These are phyloP conservation scores for Lipomyces chichibuensis DNA, from an alignment of 805 yeast genomes.

Conservation along the genomic window DNA sequence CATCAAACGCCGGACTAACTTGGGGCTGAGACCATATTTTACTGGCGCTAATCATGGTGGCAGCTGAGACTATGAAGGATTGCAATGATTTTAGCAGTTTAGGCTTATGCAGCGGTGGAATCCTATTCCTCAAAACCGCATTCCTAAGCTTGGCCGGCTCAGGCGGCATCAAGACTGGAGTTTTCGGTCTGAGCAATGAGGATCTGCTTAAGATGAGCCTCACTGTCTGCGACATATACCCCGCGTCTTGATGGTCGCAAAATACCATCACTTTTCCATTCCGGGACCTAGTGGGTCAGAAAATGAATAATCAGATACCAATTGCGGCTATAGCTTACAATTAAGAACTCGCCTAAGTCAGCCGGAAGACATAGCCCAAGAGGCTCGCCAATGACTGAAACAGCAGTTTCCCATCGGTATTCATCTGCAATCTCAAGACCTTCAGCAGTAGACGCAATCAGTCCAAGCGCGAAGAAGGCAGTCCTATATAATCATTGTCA, in stretches of 20 bases:
- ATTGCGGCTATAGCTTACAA: conserved; percentile 7
- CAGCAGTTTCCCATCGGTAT: conserved; percentile 66
- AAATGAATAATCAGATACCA: neutral
- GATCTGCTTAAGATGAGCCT: conserved; percentile 26
- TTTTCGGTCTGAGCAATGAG: conserved; percentile 21
- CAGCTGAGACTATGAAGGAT: too few species aligned
- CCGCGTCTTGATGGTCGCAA: conserved; percentile 32
- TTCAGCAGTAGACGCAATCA: conserved; percentile 69
- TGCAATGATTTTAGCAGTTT: too few species aligned
- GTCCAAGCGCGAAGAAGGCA: conserved; percentile 76
- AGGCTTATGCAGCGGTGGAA: too few species aligned
- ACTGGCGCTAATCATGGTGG: too few species aligned
- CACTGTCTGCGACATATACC: conserved; percentile 27
- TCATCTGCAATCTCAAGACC: conserved; percentile 88
- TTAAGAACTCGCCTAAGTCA: conserved; percentile 15
- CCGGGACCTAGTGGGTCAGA: conserved; percentile 8
- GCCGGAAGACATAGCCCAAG: conserved; percentile 34
- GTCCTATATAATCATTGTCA: conserved; percentile 42
- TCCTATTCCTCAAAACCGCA: too few species aligned
- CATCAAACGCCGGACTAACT: neutral
- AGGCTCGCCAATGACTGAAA: conserved; percentile 51
- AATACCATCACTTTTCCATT: conserved; percentile 18
- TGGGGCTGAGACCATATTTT: too few species aligned
- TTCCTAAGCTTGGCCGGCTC: neutral
- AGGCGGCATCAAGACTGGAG: neutral